A percentile compares a stretch with the other conserved stretches of the same genome.
These are phyloP conservation scores for Metroxylon sagu DNA, from an alignment of 176 grass and related monocot species.

Conservation along the genomic window DNA sequence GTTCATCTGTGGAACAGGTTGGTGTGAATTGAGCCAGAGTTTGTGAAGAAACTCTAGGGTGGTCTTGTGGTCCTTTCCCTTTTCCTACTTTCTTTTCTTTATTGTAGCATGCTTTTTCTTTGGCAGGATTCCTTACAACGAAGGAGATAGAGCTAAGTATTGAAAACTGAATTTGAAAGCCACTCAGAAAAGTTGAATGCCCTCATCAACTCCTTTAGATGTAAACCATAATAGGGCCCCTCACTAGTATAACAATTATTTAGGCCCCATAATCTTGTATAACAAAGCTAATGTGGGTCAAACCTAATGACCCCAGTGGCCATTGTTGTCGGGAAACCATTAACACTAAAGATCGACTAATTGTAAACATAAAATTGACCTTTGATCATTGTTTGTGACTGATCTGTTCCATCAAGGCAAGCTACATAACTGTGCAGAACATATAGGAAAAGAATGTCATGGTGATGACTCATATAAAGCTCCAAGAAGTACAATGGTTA, in stretches of 20 bases:
- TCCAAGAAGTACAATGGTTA: no score
- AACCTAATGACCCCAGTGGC: neutral
- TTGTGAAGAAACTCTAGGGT: neutral
- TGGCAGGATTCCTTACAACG: neutral
- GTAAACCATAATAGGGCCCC: neutral
- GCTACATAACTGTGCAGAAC: no score
- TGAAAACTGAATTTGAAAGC: conserved; percentile 3
- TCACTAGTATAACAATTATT: neutral
- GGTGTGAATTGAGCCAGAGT: neutral
- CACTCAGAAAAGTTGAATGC: neutral
- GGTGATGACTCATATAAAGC: no score
- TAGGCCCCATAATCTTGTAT: neutral
- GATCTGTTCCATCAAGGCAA: no score
- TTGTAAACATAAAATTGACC: neutral
- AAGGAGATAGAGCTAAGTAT: neutral
- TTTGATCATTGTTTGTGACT: no score
- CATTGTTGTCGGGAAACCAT: conserved; percentile 3
- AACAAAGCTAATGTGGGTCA: neutral
- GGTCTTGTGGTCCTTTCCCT: conserved; percentile 1
- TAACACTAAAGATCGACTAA: neutral
- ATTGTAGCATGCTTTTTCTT: conserved; percentile 3
- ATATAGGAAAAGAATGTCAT: no score
- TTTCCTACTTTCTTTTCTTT: conserved; percentile 1
- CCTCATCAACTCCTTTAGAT: neutral
- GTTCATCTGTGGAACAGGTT: neutral